These are phyloP conservation scores for Naegleria fowleri DNA, from an alignment of 208 protist species.

Conservation along the genomic window DNA sequence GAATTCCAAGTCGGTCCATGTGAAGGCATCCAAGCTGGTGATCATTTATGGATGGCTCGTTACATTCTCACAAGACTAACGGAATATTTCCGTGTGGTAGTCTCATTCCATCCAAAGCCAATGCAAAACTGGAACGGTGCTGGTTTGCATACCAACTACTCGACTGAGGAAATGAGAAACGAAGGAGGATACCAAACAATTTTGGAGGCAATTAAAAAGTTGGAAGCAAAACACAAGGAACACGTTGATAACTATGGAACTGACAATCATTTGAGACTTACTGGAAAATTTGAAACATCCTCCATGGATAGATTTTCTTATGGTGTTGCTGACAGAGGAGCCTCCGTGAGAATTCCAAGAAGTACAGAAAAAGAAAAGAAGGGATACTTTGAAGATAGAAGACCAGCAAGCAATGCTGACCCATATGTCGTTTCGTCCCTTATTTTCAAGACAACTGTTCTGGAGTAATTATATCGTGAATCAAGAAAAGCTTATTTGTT, in stretches of 20 bases:
- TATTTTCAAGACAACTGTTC: conserved; percentile 52
- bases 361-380: conserved; percentile 68
- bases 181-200: conserved; percentile 66
- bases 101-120: conserved; percentile 79
- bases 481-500: too few relatives aligned
- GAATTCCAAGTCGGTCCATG: conserved; percentile 93
- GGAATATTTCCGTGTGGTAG: conserved; percentile 60
- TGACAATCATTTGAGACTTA: conserved; percentile 73
- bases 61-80: conserved; percentile 76
- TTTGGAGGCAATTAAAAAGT: conserved; percentile 62
- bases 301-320: conserved; percentile 58
- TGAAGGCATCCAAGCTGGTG: conserved; percentile 75
- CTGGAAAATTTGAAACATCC: conserved; percentile 74
- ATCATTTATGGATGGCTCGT: conserved; percentile 82
- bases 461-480: not conserved
- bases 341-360: conserved; percentile 92
- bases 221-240: conserved; percentile 60
- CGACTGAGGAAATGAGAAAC: conserved; percentile 76
- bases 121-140: conserved; percentile 94
- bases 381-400: conserved; percentile 94
- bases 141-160: conserved; percentile 94
- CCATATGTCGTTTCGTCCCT: conserved; percentile 89
- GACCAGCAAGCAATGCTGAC: conserved; percentile 88
- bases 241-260: conserved; percentile 73
- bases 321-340: conserved; percentile 68